These are phyloP conservation scores for Triticum aestivum DNA, from an alignment of 176 grass and related monocot genomes.

Conservation along the genomic window IWGSC_CS_RefSeq_v2.1 NC_057807.1:160822916-160823415, in stretches of 20 bases:
- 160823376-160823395: no score
- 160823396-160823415: no score
- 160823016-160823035: neutral
- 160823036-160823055: neutral
- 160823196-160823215: neutral
- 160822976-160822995: neutral
- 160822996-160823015: neutral
- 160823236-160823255: no score
- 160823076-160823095: no score
- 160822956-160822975: neutral
- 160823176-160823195: neutral
- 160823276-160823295: neutral
- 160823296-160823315: neutral
- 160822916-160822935: neutral
- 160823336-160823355: neutral
- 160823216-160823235: neutral
- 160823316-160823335: neutral
- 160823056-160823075: neutral
- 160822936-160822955: neutral
- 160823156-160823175: neutral
- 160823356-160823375: no score
- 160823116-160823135: neutral
- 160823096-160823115: neutral
- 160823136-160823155: neutral
- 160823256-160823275: no score